Percentiles rank a stretch among this genome's conserved stretches.
Evolutionary conservation across 2,329 filamentous ascomycete species (phyloP).

Genomic region (Colletotrichum eleusines): DNA sequence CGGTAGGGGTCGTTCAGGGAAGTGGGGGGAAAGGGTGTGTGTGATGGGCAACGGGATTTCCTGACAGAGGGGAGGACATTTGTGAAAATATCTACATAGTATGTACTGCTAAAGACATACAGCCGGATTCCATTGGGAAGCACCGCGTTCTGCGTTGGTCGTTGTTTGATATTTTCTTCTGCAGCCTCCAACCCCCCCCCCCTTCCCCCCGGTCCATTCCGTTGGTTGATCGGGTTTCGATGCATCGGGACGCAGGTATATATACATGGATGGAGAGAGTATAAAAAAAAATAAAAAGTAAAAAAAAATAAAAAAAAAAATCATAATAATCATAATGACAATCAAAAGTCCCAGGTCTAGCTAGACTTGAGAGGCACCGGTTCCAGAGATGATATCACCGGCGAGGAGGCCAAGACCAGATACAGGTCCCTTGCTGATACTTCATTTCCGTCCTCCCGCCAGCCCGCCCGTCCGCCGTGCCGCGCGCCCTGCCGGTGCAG

Average conservation of each 20-base stretch:
- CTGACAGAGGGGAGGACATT: slow-evolving; percentile 12
- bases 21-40: background rate
- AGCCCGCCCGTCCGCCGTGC: too few species aligned
- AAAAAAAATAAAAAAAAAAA: slow-evolving; percentile 1
- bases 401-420: slow-evolving; percentile 33
- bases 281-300: too few species aligned
- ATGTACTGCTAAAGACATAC: background rate
- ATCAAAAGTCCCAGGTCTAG: too few species aligned
- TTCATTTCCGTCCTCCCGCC: too few species aligned
- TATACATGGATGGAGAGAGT: too few species aligned
- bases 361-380: background rate
- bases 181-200: too few species aligned
- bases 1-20: background rate
- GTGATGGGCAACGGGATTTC: slow-evolving; percentile 29
- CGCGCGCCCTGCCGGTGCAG: slow-evolving; percentile 18
- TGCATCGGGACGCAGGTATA: slow-evolving; percentile 16
- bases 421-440: slow-evolving; percentile 33
- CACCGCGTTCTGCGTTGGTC: background rate
- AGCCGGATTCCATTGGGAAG: background rate
- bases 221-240: slow-evolving; percentile 4
- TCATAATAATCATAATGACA: too few species aligned
- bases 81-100: too few species aligned
- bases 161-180: background rate
- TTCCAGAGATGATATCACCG: slow-evolving; percentile 29
- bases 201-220: background rate